phyloP scores from a whole-genome alignment of 352 stramenopile genomes.

The Phytophthora pini region DNA sequence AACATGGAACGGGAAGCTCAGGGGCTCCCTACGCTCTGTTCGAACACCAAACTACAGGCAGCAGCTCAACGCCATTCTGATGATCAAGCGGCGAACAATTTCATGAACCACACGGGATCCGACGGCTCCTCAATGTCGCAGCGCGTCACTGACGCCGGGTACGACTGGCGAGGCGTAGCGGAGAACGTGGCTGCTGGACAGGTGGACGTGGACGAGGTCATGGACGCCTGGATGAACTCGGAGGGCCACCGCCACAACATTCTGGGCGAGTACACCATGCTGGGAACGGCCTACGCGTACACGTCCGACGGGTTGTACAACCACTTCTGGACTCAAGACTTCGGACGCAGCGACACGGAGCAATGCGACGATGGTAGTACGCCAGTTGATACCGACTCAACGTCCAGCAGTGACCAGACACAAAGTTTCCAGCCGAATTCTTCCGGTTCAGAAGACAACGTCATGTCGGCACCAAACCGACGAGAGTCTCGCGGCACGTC shows the following conservation, averaged over 20 bases:
- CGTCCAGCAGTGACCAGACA: neutral
- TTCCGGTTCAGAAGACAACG: conserved; percentile 14
- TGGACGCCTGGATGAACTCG: conserved; percentile 54
- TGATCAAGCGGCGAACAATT: conserved; percentile 54
- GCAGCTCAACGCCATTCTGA: conserved; percentile 38
- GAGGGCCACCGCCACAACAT: conserved; percentile 47
- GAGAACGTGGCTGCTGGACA: conserved; percentile 57
- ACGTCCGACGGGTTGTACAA: conserved; percentile 34
- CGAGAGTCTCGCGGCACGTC: conserved; percentile 12
- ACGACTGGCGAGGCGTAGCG: conserved; percentile 50
- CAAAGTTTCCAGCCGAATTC: conserved; percentile 2
- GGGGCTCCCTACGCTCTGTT: conserved; percentile 41
- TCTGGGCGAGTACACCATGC: conserved; percentile 47
- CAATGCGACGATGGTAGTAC: conserved; percentile 32
- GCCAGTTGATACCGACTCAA: neutral
- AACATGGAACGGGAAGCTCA: conserved; percentile 50
- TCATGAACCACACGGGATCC: conserved; percentile 56
- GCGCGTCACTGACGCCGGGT: conserved; percentile 50
- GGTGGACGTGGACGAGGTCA: conserved; percentile 39
- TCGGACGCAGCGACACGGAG: conserved; percentile 44
- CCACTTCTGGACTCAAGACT: conserved; percentile 73
- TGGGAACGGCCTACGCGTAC: conserved; percentile 49
- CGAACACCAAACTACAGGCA: conserved; percentile 40
- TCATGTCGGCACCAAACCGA: conserved; percentile 19
- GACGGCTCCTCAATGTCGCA: conserved; percentile 41